Percentiles rank a stretch among this genome's conserved stretches.
Conservation (phyloP, 805 yeast species). For the Candida maltosa region DNA sequence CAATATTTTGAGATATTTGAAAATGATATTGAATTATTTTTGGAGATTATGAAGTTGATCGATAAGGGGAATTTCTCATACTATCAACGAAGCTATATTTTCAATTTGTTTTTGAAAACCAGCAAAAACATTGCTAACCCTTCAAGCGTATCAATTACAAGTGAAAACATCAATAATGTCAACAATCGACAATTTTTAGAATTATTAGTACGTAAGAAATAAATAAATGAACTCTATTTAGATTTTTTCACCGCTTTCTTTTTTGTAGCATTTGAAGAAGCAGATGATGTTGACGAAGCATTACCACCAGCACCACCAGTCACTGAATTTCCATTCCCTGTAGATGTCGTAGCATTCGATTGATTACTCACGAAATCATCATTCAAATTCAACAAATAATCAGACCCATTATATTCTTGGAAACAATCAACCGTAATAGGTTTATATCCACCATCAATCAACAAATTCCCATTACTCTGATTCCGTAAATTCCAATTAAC, state of each 20-base stretch:
- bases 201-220: conserved; percentile 1
- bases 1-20: conserved; percentile 52
- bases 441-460: conserved; percentile 31
- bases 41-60: conserved; percentile 46
- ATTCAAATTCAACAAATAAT: conserved; percentile 7
- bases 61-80: conserved; percentile 61
- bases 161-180: too few relatives aligned
- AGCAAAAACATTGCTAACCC: too few relatives aligned
- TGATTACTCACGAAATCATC: too few relatives aligned
- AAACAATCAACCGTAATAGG: conserved; percentile 18
- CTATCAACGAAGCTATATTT: conserved; percentile 59
- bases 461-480: conserved; percentile 22
- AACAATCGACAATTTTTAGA: too few relatives aligned
- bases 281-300: conserved; percentile 9
- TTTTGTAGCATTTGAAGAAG: conserved; percentile 1
- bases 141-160: too few relatives aligned
- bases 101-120: conserved; percentile 57
- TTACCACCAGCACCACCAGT: background rate
- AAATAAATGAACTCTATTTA: background rate
- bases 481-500: conserved; percentile 39
- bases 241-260: conserved; percentile 11
- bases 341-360: too few relatives aligned
- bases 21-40: conserved; percentile 51
- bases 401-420: conserved; percentile 8
- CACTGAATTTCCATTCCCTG: too few relatives aligned